Conservation (phyloP, 768 basidiomycete species). For the Mycena rebaudengoi region DNA sequence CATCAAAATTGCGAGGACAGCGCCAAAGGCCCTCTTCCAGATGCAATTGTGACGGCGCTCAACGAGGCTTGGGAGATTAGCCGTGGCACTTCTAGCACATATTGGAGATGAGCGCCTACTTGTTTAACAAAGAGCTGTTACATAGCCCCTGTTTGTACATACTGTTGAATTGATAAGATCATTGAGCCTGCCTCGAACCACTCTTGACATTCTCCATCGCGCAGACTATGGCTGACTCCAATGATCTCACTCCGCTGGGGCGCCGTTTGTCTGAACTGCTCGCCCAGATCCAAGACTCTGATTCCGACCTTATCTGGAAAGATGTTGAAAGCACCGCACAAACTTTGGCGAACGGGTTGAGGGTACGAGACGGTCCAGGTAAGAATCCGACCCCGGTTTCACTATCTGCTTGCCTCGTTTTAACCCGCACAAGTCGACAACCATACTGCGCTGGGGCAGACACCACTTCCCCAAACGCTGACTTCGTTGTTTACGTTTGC, state of each 20-base stretch:
- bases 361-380: constrained; percentile 64
- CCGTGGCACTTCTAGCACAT: constrained; percentile 41
- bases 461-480: constrained; percentile 70
- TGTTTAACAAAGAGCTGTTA: neutral
- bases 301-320: constrained; percentile 54
- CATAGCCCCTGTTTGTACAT: too few relatives aligned
- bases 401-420: constrained; percentile 19
- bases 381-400: constrained; percentile 21
- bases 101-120: constrained; percentile 43
- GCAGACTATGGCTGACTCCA: constrained; percentile 6
- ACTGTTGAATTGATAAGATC: too few relatives aligned
- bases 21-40: constrained; percentile 62
- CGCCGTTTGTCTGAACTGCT: constrained; percentile 46
- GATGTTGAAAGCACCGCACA: constrained; percentile 60
- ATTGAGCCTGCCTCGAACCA: too few relatives aligned
- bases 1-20: constrained; percentile 53
- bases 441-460: constrained; percentile 73
- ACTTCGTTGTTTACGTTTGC: constrained; percentile 67
- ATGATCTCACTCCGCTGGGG: constrained; percentile 46
- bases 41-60: constrained; percentile 58
- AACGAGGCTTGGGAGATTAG: constrained; percentile 57
- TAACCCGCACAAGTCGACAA: constrained; percentile 62
- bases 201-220: too few relatives aligned
- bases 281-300: constrained; percentile 34
- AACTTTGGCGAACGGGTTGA: constrained; percentile 68